Evolutionary conservation across 2,329 filamentous ascomycete species (phyloP).

Genomic region (Colletotrichum sp.): DNA sequence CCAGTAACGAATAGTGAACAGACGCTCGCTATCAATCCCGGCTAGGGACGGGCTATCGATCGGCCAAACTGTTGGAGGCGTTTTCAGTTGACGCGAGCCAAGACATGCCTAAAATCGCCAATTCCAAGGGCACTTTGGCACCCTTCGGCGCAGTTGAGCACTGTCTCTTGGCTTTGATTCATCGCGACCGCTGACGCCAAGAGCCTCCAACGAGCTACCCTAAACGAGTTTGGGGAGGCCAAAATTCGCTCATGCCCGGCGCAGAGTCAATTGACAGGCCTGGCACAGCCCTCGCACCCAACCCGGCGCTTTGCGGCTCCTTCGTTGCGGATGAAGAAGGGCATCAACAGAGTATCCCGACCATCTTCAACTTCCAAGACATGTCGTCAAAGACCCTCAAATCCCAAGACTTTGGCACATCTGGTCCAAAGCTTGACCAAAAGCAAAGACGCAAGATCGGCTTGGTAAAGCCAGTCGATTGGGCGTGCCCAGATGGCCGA

Average conservation of each 20-base stretch:
- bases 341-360: not conserved
- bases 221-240: not conserved
- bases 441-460: not conserved
- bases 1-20: not conserved
- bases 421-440: constrained; percentile 8
- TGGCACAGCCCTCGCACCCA: not conserved
- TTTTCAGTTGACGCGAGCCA: constrained; percentile 6
- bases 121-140: not conserved
- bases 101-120: not conserved
- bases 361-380: constrained; percentile 2
- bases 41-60: constrained; percentile 9
- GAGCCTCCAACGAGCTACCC: not conserved
- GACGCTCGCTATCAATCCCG: not conserved
- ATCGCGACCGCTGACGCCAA: constrained; percentile 12
- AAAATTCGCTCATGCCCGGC: not conserved
- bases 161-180: not conserved
- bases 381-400: not conserved
- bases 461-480: constrained; percentile 2
- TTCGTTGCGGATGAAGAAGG: not conserved
- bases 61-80: constrained; percentile 9
- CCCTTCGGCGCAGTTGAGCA: not conserved
- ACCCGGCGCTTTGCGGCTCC: not conserved
- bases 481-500: constrained; percentile 4
- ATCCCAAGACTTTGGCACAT: not conserved
- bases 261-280: not conserved